Evolutionary conservation across 495 filamentous ascomycete genomes (phyloP), one percentile per base, ranked within the genome.

Genomic region (Jackrogersella minutella): DNA sequence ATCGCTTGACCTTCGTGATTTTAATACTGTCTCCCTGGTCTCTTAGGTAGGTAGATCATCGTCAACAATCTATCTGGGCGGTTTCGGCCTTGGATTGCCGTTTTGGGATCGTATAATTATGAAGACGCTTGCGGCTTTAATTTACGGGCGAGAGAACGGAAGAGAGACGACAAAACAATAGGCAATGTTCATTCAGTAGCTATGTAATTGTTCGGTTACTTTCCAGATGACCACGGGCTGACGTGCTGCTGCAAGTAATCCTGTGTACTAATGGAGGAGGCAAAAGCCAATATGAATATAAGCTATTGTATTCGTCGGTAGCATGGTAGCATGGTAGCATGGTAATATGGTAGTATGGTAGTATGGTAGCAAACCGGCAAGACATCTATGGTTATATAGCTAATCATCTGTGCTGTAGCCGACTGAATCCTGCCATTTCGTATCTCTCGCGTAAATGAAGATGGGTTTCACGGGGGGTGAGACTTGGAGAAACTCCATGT

Each of bases 171-270:
- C 9, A 24, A 22, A 9, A 19, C 40, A 9, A 44, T 34, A 11
- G 16, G 47, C 3, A 3, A 14, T 16, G n/a, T 36, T 36, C 49
- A 16, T 19, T 10, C 13, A 9, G 24, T 26, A 46, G 13, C 7
- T 17, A 50, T 2, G 26, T n/a, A 19, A 21, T 8, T 6, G 2
- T 39, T 11, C 26, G 34, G 24, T 22, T 47, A 43, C 36, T 56
- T 26, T 49, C 40, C 51, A 55, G 44, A 41, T 58, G 58, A 68
- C 53, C 52, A 68, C 19, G 14, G 6, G 65, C 65, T 68, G 65
- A 68, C 65, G 65, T 63, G 54, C 65, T 63, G 58, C 58, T 63
- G 65, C 65, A 63, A 68, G 65, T 68, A 63, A 68, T 68, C 59
- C 46, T 43, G 28, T 37, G 7, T 7, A 36, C 16, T 36, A 61